phyloP scores from a whole-genome alignment of 176 grass and related monocot genomes.

The Musa troglodytarum region DNA sequence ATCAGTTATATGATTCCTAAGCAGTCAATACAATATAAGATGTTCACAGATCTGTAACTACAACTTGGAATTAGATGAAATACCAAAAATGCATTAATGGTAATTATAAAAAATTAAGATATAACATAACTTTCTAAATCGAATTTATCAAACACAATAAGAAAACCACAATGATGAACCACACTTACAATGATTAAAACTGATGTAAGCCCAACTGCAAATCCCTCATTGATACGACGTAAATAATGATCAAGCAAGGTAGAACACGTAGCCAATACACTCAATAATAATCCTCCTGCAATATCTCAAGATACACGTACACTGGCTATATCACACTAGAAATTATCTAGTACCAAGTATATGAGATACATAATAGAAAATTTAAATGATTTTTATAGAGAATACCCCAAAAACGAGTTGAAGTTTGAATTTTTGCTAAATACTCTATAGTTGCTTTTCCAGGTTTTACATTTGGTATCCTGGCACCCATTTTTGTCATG shows the following conservation, averaged over 20 bases:
- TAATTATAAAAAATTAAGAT: background rate
- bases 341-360: background rate
- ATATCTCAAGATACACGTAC: background rate
- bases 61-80: too few species aligned
- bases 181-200: slow-evolving; percentile 93
- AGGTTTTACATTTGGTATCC: slow-evolving; percentile 86
- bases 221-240: slow-evolving; percentile 70
- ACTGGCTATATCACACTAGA: background rate
- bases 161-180: slow-evolving; percentile 25
- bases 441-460: slow-evolving; percentile 89
- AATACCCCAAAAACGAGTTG: slow-evolving; percentile 93
- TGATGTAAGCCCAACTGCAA: slow-evolving; percentile 88
- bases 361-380: background rate
- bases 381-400: background rate
- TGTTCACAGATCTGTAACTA: too few species aligned
- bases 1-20: too few species aligned
- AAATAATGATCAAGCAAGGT: slow-evolving; percentile 92
- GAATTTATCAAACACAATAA: slow-evolving; percentile 9
- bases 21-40: too few species aligned
- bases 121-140: slow-evolving; percentile 13
- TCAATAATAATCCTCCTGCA: slow-evolving; percentile 74
- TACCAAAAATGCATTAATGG: too few species aligned
- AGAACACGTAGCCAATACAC: slow-evolving; percentile 78
- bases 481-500: slow-evolving; percentile 90
- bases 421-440: slow-evolving; percentile 93